phyloP scores from a whole-genome alignment of 805 yeast species.

The Blastobotrys terrestris region DNA sequence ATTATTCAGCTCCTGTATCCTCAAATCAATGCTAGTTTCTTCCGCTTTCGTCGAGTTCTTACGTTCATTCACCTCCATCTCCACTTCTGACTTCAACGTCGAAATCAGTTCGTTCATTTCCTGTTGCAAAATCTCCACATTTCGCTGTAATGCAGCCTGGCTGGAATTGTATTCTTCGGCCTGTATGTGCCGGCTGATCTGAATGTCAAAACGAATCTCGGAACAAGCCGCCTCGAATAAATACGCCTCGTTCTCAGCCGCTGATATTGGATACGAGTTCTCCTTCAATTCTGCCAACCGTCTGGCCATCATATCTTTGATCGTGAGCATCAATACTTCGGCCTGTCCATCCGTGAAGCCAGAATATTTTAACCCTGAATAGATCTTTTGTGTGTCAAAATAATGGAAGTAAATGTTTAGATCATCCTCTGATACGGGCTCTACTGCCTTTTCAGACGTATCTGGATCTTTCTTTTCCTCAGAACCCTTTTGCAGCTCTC shows the following conservation, averaged over 20 bases:
- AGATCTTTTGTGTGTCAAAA: constrained; percentile 61
- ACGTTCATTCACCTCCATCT: constrained; percentile 80
- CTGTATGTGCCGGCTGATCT: constrained; percentile 63
- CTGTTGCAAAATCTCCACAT: constrained; percentile 66
- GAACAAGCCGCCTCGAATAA: constrained; percentile 88
- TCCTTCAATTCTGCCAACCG: constrained; percentile 31
- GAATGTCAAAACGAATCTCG: constrained; percentile 74
- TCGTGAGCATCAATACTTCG: constrained; percentile 45
- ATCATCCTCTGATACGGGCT: neutral
- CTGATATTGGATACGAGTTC: constrained; percentile 42
- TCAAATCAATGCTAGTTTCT: constrained; percentile 59
- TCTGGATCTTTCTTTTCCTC: constrained; percentile 4
- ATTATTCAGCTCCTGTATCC: constrained; percentile 76
- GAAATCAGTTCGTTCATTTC: constrained; percentile 61
- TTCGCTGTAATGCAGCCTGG: constrained; percentile 64
- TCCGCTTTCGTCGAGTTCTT: constrained; percentile 75
- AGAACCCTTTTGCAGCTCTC: constrained; percentile 5
- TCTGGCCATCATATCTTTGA: constrained; percentile 32
- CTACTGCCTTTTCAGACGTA: neutral
- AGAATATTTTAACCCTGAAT: constrained; percentile 43
- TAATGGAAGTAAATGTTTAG: constrained; percentile 20
- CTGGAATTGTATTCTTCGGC: constrained; percentile 60
- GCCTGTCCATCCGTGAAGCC: constrained; percentile 62
- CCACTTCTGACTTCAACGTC: constrained; percentile 65
- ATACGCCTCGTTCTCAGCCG: constrained; percentile 81